Evolutionary conservation across 768 basidiomycete species (phyloP).

Genomic region (Coprinellus aureogranulatus): DNA sequence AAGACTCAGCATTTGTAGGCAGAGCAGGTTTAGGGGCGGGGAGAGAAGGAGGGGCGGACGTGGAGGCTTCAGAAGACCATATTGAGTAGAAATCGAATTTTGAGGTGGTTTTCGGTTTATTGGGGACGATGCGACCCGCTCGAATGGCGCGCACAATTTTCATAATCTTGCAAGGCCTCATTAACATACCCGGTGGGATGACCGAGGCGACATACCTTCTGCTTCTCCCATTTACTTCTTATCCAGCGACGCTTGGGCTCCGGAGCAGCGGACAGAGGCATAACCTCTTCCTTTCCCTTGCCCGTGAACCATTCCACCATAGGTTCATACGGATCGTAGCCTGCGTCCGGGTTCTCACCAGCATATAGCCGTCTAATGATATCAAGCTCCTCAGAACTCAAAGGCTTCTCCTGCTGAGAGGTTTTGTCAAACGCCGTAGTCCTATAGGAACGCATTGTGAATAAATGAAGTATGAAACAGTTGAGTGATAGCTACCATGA

Average conservation of each 20-base stretch:
- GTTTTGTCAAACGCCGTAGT: conserved; percentile 91
- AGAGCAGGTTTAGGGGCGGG: conserved; percentile 89
- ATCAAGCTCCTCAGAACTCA: conserved; percentile 89
- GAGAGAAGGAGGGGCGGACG: conserved; percentile 77
- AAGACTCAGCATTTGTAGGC: conserved; percentile 94
- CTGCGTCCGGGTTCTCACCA: conserved; percentile 86
- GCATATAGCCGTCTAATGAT: conserved; percentile 89
- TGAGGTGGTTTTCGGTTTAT: conserved; percentile 75
- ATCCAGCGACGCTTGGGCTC: conserved; percentile 97
- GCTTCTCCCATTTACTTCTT: conserved; percentile 99
- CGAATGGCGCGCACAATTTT: conserved; percentile 99
- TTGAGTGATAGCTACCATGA: conserved; percentile 65
- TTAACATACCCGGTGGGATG: background rate
- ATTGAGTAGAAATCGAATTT: conserved; percentile 80
- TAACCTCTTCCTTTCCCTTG: conserved; percentile 89
- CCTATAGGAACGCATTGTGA: conserved; percentile 41
- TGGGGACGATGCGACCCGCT: conserved; percentile 88
- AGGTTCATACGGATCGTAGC: conserved; percentile 90
- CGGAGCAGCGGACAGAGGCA: conserved; percentile 88
- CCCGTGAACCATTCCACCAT: conserved; percentile 97
- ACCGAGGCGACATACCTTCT: conserved; percentile 68
- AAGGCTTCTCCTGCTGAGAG: conserved; percentile 77
- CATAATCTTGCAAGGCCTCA: conserved; percentile 71
- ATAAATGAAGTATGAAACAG: background rate
- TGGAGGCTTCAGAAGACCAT: conserved; percentile 75